Conservation (phyloP, 129 eudicot species). For the Pseudognaphalium luteoalbum region DNA sequence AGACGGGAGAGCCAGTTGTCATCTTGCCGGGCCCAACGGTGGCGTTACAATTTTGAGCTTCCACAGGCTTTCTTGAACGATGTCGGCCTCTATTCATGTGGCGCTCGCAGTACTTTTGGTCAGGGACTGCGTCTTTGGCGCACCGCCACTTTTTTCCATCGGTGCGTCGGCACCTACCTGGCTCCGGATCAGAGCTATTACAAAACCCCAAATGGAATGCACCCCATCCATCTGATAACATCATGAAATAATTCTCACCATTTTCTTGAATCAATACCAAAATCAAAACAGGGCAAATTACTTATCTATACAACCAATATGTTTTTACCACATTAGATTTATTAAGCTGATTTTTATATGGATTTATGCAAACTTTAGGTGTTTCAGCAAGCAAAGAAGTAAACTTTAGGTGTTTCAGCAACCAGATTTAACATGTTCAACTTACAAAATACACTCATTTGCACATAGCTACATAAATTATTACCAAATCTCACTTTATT, state of each 20-base stretch:
- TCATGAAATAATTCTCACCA: background rate
- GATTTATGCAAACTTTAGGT: background rate
- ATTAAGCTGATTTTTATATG: background rate
- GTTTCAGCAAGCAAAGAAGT: background rate
- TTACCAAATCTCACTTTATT: background rate
- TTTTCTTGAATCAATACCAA: background rate
- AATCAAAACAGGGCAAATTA: no score
- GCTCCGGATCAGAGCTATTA: constrained; percentile 68
- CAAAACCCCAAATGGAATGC: constrained; percentile 65
- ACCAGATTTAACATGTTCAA: background rate
- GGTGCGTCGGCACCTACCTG: constrained; percentile 84
- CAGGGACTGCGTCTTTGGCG: constrained; percentile 66
- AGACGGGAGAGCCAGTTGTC: constrained; percentile 12
- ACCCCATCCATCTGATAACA: constrained; percentile 68
- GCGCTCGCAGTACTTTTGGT: constrained; percentile 81
- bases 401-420: no score
- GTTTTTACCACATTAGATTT: no score
- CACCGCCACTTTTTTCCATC: constrained; percentile 96
- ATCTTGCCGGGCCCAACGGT: constrained; percentile 1
- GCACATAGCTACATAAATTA: background rate
- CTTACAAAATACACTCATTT: background rate
- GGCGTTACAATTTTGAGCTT: constrained; percentile 51
- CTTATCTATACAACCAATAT: no score
- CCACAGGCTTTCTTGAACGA: constrained; percentile 99
- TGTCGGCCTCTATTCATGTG: constrained; percentile 89